Conservation (phyloP, 2,329 filamentous ascomycete genomes). For the Cephalotrichum gorgonifer region DNA sequence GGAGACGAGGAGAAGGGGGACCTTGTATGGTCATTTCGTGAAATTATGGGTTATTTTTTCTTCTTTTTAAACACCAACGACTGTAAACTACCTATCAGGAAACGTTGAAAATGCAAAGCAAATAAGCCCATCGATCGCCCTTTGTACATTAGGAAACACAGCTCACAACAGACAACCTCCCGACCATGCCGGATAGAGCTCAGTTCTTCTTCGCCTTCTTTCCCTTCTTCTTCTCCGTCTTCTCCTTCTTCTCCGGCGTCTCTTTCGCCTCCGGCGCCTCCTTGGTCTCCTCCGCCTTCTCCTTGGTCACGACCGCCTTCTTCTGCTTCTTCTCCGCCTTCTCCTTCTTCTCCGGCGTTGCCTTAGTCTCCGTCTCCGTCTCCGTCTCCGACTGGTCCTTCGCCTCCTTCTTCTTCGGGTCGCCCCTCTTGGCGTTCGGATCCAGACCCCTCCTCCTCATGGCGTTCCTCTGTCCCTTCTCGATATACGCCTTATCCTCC, state of each 20-base stretch:
- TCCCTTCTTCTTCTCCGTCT: constrained; percentile 10
- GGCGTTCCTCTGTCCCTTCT: constrained; percentile 61
- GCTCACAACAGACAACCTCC: background rate
- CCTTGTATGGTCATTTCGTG: no score
- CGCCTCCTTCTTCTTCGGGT: constrained; percentile 10
- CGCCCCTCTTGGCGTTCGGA: constrained; percentile 37
- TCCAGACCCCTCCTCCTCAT: constrained; percentile 67
- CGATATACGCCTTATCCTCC: constrained; percentile 61
- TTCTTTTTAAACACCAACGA: no score
- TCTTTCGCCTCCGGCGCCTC: constrained; percentile 8
- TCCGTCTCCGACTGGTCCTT: constrained; percentile 7
- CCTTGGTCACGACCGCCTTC: constrained; percentile 3
- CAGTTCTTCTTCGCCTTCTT: constrained; percentile 1
- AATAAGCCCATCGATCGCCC: no score
- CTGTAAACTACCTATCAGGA: no score
- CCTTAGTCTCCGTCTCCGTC: constrained; percentile 7
- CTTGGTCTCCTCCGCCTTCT: constrained; percentile 8
- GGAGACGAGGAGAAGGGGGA: no score
- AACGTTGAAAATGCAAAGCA: no score
- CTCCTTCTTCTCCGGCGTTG: constrained; percentile 1
- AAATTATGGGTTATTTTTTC: no score
- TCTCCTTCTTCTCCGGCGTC: constrained; percentile 8
- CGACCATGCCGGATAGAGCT: background rate
- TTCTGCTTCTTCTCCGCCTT: constrained; percentile 6
- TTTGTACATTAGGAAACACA: background rate